Base-by-base conservation (phyloP, 768 basidiomycete species). In the Mrakia blollopis region DNA sequence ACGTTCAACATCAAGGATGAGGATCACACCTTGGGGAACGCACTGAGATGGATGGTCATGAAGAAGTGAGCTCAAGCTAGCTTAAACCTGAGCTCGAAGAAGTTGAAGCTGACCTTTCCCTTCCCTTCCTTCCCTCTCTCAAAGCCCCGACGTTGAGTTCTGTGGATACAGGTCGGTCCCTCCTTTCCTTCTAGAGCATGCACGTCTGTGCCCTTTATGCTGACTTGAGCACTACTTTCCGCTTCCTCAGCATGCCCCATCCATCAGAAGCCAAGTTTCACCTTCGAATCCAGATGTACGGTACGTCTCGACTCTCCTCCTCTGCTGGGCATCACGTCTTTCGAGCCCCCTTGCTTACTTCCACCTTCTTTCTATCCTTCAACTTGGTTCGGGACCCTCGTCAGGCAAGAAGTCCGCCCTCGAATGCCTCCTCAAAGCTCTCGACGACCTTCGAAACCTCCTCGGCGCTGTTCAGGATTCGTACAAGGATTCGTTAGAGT, bases 211-310 rank as follows among this genome's bases (percentile, higher is more conserved):
- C 50, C 61, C 2, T n/a, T n/a, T n/a, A n/a, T n/a, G 14, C 37
- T 52, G 28, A 74, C 60, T 21, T 74, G n/a, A n/a, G n/a, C n/a
- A n/a, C 32, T 30, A 16, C 37, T 25, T 14, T n/a, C 47, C 2
- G 1, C 13, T 16, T 52, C 10, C 16, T n/a, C 67, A 93, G 92
- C 80, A 91, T 88, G 47, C 97, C 97, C 2, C 97, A 98, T 86
- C 97, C 97, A 4, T 97, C 96, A 14, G 97, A 99, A 86, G 92
- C 93, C 80, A 90, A 91, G 80, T 97, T 99, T 81, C 92, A 98
- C 81, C 85, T 98, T 37, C 92, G 97, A n/a, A 93, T 98, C 78
- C 96, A 98, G 88, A 98, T 98, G 96, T 97, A 98, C 80, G 94
- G 94, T 98, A 81, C 79, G 94, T 86, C 39, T 21, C 47, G 14